Evolutionary conservation across 441 rosid genomes (phyloP), one percentile per base, ranked within the genome.

Genomic region (Macaranga tanarius): DNA sequence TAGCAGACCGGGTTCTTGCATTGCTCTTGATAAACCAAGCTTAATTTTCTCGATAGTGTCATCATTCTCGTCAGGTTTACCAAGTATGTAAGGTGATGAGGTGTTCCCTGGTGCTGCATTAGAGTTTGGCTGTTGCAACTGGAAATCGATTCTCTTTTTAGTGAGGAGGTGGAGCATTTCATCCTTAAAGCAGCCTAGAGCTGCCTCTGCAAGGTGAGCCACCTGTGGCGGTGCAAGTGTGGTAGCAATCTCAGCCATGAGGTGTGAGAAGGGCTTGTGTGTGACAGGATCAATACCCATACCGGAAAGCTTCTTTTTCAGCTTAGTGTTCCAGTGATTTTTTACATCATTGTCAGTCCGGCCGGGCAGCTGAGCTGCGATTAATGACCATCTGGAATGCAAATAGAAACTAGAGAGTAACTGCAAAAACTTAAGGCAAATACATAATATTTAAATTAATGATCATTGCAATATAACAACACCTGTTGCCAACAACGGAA

Each of bases 161-260:
- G 97, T 89, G 66, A 95, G 96, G 75, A 95, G 93, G 84, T 95
- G 99, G 63, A 92, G 97, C 98, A 92, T 95, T 75, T 95, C 98
- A 73, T 91, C 99, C 72, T 95, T 91, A 79, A 92, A 95, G 87
- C 97, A 95, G 45, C 98, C 97, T 2, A 92, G 93, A 1, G 97
- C 96, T 10, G 97, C 99, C 84, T 95, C 98, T 0, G 97, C 96
- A 0, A 95, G 90, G 81, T 91, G 89, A 82, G 93, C 90, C 71
- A 90, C 93, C 62, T 95, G 98, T 1, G 98, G 98, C 3, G 98
- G 96, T 2, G 96, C 93, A 42, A 95, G 82, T 1, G 95, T 90
- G 75, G 96, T 90, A 67, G 97, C 96, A 4, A 95, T 95, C 88
- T 95, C 97, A 6, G 96, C 99, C 97, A 95, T 92, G 65, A 95